These are phyloP conservation scores for Sicyos edulis DNA, from an alignment of 306 rosid species.

Conservation along the genomic window DNA sequence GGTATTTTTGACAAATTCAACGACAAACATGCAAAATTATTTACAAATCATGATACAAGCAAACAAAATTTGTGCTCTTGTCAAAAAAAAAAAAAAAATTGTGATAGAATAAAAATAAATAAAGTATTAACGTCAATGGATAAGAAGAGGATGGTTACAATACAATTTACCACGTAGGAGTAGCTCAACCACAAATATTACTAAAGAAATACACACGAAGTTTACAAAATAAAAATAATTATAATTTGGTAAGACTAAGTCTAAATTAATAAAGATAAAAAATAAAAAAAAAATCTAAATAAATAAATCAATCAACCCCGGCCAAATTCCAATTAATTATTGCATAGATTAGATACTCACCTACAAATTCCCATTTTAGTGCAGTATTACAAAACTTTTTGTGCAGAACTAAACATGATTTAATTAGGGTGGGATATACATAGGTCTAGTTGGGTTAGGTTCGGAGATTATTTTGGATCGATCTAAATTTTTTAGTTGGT, in stretches of 20 bases:
- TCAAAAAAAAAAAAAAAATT: no score
- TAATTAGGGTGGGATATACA: no score
- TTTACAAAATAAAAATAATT: background rate
- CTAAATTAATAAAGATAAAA: background rate
- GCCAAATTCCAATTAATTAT: background rate
- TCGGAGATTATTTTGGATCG: no score
- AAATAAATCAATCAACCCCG: background rate
- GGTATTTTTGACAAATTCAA: no score
- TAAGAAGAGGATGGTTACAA: background rate
- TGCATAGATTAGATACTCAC: no score
- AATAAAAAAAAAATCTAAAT: background rate
- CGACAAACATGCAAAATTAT: no score
- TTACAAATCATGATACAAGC: no score
- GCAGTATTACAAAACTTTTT: no score
- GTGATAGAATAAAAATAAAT: background rate
- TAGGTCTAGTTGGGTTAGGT: no score
- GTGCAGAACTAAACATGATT: no score
- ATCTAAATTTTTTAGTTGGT: no score
- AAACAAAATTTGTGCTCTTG: background rate
- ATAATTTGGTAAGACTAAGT: background rate
- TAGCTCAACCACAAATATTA: background rate
- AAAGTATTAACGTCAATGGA: background rate
- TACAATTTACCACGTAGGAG: slow-evolving; percentile 6
- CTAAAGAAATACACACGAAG: background rate
- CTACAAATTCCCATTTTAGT: no score